A percentile compares a stretch with the other conserved stretches of the same genome.
phyloP scores from a whole-genome alignment of 768 basidiomycete genomes.

The Pulveroboletus frians region DNA sequence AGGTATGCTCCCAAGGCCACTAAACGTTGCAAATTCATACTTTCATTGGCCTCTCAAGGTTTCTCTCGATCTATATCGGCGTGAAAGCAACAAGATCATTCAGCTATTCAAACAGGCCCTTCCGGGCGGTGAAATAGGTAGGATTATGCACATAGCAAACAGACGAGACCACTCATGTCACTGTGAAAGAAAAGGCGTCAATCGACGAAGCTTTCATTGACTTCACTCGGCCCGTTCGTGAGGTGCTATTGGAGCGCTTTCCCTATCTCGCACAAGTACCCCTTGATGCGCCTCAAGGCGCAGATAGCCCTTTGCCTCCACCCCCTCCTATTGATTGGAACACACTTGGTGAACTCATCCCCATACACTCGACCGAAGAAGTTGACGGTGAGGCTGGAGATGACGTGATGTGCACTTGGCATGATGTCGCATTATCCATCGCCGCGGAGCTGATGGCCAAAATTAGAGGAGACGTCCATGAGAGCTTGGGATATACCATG shows the following conservation, averaged over 20 bases:
- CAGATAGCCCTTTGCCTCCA: conserved; percentile 73
- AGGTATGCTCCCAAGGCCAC: conserved; percentile 44
- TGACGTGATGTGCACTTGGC: conserved; percentile 61
- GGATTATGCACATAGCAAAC: conserved; percentile 9
- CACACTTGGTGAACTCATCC: conserved; percentile 56
- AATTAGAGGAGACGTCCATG: conserved; percentile 61
- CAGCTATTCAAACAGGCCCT: conserved; percentile 75
- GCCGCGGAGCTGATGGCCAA: conserved; percentile 84
- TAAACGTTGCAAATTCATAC: not conserved
- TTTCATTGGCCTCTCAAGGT: conserved; percentile 44
- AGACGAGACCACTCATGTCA: not conserved
- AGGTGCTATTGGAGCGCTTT: conserved; percentile 64
- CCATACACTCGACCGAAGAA: conserved; percentile 37
- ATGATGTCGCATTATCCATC: conserved; percentile 85
- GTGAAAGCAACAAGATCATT: conserved; percentile 86
- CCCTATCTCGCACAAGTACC: conserved; percentile 75
- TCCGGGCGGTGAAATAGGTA: conserved; percentile 79
- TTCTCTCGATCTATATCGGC: conserved; percentile 87
- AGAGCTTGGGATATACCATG: conserved; percentile 83
- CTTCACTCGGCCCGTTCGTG: conserved; percentile 76
- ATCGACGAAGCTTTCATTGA: conserved; percentile 98
- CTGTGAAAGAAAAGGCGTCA: conserved; percentile 79
- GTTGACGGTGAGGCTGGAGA: conserved; percentile 24
- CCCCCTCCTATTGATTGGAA: conserved; percentile 65
- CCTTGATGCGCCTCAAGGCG: conserved; percentile 56